phyloP scores from a whole-genome alignment of 768 basidiomycete species.

The Collybia sordida region DNA sequence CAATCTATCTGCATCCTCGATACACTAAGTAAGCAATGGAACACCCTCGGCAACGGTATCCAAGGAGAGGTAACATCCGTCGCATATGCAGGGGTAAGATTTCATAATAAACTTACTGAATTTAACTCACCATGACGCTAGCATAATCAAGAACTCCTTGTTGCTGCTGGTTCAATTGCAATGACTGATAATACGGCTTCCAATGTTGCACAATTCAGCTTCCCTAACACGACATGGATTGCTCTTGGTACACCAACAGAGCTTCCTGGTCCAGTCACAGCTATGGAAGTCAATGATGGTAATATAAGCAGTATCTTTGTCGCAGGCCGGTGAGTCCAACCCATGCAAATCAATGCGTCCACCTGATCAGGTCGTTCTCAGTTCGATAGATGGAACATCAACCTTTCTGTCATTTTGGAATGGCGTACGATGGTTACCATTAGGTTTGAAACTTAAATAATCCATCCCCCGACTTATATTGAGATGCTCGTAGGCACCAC shows the following conservation, averaged over 20 bases:
- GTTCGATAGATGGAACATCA: constrained; percentile 55
- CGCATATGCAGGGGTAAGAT: constrained; percentile 77
- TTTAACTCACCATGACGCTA: constrained; percentile 22
- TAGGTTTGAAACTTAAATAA: constrained; percentile 39
- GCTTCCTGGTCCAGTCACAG: constrained; percentile 89
- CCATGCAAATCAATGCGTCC: neutral
- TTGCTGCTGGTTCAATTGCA: constrained; percentile 80
- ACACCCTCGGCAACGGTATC: constrained; percentile 73
- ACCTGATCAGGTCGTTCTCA: constrained; percentile 20
- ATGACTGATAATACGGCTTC: constrained; percentile 61
- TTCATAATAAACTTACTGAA: neutral
- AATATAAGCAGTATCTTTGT: constrained; percentile 87
- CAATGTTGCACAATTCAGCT: constrained; percentile 73
- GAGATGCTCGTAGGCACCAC: constrained; percentile 43
- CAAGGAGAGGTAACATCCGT: constrained; percentile 79
- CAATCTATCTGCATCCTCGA: constrained; percentile 80
- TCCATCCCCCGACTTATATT: neutral
- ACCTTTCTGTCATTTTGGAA: constrained; percentile 87
- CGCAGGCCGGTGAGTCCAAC: constrained; percentile 71
- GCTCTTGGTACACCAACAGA: constrained; percentile 56
- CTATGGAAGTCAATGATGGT: constrained; percentile 79
- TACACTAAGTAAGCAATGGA: constrained; percentile 72
- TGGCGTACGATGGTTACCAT: constrained; percentile 68
- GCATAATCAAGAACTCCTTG: constrained; percentile 64
- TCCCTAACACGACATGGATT: constrained; percentile 75